Evolutionary conservation across 2,329 filamentous ascomycete genomes (phyloP).

Genomic region (Seiridium cupressi): DNA sequence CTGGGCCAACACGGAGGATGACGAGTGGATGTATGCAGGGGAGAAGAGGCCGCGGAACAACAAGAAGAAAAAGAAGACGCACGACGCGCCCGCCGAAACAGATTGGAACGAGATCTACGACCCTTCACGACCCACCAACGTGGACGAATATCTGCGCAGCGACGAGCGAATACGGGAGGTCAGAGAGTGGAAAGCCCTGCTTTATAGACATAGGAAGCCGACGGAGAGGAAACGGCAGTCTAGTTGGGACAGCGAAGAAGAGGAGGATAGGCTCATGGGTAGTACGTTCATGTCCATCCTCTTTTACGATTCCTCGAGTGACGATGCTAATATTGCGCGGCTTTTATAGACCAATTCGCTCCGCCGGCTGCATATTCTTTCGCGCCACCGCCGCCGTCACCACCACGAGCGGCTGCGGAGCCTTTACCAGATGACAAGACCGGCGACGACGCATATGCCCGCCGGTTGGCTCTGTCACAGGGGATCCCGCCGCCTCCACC

Average conservation of each 20-base stretch:
- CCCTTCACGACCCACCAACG: slow-evolving; percentile 75
- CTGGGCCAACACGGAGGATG: slow-evolving; percentile 75
- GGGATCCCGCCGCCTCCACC: slow-evolving; percentile 25
- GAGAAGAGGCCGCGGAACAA: slow-evolving; percentile 75
- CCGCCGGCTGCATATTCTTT: slow-evolving; percentile 57
- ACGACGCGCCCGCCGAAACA: slow-evolving; percentile 54
- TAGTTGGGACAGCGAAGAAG: slow-evolving; percentile 31
- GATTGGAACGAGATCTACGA: slow-evolving; percentile 95
- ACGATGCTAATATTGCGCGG: background rate
- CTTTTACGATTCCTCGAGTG: background rate
- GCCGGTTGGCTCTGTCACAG: slow-evolving; percentile 58
- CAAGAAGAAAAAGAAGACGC: slow-evolving; percentile 66
- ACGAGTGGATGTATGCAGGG: slow-evolving; percentile 70
- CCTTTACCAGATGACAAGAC: slow-evolving; percentile 55
- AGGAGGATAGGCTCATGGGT: slow-evolving; percentile 28
- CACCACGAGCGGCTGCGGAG: slow-evolving; percentile 33
- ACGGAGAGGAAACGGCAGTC: slow-evolving; percentile 34
- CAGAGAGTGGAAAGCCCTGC: slow-evolving; percentile 78
- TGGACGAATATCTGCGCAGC: slow-evolving; percentile 80
- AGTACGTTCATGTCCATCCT: background rate
- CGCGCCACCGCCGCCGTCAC: slow-evolving; percentile 53
- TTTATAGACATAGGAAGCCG: slow-evolving; percentile 68
- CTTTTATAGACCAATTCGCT: slow-evolving; percentile 53
- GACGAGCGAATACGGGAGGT: slow-evolving; percentile 81
- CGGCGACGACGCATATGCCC: slow-evolving; percentile 69